Evolutionary conservation across 1,284 basidiomycete genomes (phyloP).

Genomic region (Leucoagaricus sp.): DNA sequence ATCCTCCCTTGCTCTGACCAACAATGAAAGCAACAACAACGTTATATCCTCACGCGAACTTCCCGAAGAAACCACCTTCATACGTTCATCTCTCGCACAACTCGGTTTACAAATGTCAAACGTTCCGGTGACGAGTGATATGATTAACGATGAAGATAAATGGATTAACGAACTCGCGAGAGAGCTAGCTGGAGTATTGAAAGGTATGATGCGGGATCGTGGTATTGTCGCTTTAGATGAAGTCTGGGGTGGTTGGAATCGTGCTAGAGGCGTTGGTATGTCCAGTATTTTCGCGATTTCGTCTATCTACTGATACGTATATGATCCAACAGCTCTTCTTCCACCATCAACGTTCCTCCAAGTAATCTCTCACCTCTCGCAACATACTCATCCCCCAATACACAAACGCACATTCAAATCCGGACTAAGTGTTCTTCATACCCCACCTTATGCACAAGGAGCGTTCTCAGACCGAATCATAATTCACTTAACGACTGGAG

Average conservation of each 20-base stretch:
- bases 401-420: slow-evolving; percentile 65
- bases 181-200: slow-evolving; percentile 79
- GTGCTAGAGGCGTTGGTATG: slow-evolving; percentile 90
- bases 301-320: too few relatives aligned
- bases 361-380: slow-evolving; percentile 69
- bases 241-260: slow-evolving; percentile 97
- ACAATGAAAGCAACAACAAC: background rate
- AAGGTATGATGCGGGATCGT: slow-evolving; percentile 58
- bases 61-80: slow-evolving; percentile 82
- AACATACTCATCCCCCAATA: slow-evolving; percentile 72
- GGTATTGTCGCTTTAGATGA: slow-evolving; percentile 92
- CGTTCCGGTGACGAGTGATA: slow-evolving; percentile 86
- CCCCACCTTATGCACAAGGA: slow-evolving; percentile 68
- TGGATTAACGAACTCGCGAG: slow-evolving; percentile 85
- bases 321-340: slow-evolving; percentile 88
- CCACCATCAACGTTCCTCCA: slow-evolving; percentile 84
- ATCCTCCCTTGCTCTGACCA: slow-evolving; percentile 11
- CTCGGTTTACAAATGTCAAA: slow-evolving; percentile 80
- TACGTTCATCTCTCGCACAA: slow-evolving; percentile 86
- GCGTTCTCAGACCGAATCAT: slow-evolving; percentile 70
- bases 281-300: too few relatives aligned
- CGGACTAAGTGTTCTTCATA: slow-evolving; percentile 84
- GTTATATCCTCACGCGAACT: slow-evolving; percentile 43
- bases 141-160: slow-evolving; percentile 81
- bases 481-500: slow-evolving; percentile 45